A percentile compares a stretch with the other conserved stretches of the same genome.
These are phyloP conservation scores for Penicillium paneum DNA, from an alignment of 2,329 filamentous ascomycete species.

Conservation along the genomic window DNA sequence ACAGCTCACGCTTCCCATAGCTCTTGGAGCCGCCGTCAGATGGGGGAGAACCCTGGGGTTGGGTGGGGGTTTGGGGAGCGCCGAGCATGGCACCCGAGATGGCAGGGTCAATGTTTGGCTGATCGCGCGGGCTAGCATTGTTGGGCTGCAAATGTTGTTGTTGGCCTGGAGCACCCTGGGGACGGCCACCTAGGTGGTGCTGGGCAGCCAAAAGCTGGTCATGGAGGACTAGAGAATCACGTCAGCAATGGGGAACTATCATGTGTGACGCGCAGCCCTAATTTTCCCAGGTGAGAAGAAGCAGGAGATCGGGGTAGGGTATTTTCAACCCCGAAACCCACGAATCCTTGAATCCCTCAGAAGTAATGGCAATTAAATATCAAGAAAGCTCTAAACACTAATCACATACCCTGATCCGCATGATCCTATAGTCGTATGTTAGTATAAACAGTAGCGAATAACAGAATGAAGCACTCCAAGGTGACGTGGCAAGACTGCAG, in stretches of 20 bases:
- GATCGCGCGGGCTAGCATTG: slow-evolving; percentile 45
- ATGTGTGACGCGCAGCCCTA: background rate
- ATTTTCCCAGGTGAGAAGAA: background rate
- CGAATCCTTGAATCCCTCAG: background rate
- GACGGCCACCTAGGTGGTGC: slow-evolving; percentile 39
- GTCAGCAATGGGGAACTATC: slow-evolving; percentile 6
- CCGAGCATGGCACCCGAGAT: slow-evolving; percentile 55
- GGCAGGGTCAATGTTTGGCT: slow-evolving; percentile 58
- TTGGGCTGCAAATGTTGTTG: slow-evolving; percentile 40
- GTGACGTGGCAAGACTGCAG: slow-evolving; percentile 4
- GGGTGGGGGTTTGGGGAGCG: slow-evolving; percentile 33
- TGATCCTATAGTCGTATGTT: slow-evolving; percentile 36
- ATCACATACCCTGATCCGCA: slow-evolving; percentile 45
- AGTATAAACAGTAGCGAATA: slow-evolving; percentile 5
- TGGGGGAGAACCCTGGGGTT: slow-evolving; percentile 25
- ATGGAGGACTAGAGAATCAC: slow-evolving; percentile 52
- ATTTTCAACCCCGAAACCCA: background rate
- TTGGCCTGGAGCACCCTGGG: slow-evolving; percentile 44
- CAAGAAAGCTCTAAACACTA: background rate
- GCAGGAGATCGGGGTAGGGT: background rate
- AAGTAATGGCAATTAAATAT: background rate
- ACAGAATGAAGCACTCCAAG: background rate
- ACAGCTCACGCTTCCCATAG: slow-evolving; percentile 76
- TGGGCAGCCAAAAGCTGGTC: slow-evolving; percentile 58
- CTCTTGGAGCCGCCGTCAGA: slow-evolving; percentile 64